A percentile compares a stretch with the other conserved stretches of the same genome.
phyloP scores from a whole-genome alignment of 768 basidiomycete species.

The Naematelia aurantialba region DNA sequence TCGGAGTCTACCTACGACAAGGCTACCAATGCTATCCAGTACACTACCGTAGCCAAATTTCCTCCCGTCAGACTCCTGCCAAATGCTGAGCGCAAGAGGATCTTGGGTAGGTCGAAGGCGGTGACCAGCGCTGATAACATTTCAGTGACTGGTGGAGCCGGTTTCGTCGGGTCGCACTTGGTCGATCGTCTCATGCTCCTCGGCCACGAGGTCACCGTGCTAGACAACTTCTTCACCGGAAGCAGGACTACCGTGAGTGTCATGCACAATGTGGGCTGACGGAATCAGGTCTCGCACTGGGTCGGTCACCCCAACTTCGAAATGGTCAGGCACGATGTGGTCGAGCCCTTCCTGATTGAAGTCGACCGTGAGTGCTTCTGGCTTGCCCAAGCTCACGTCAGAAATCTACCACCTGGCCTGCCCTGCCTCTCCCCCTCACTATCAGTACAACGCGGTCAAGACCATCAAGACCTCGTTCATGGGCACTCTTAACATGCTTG shows the following conservation, averaged over 20 bases:
- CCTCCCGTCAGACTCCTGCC: constrained; percentile 86
- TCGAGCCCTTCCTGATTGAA: constrained; percentile 97
- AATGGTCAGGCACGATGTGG: constrained; percentile 93
- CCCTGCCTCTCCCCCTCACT: constrained; percentile 94
- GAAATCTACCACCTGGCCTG: constrained; percentile 99
- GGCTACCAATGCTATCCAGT: constrained; percentile 75
- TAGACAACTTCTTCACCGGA: constrained; percentile 99
- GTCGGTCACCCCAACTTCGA: constrained; percentile 97
- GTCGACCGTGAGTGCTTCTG: constrained; percentile 80
- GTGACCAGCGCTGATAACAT: background rate
- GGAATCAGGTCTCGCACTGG: constrained; percentile 44
- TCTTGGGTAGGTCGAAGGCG: constrained; percentile 55
- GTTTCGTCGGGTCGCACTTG: constrained; percentile 98
- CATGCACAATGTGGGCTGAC: background rate
- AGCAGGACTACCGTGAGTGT: constrained; percentile 93
- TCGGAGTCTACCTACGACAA: constrained; percentile 84
- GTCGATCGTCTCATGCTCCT: constrained; percentile 95
- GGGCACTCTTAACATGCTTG: constrained; percentile 98
- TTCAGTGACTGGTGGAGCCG: constrained; percentile 86
- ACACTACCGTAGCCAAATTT: constrained; percentile 85
- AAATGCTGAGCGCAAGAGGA: constrained; percentile 71
- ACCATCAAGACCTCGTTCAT: constrained; percentile 98
- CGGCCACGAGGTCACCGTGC: constrained; percentile 93
- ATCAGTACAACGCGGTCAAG: constrained; percentile 96
- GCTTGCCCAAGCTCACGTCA: constrained; percentile 43